Conservation (phyloP, 106 monocot genomes). For the Dioscorea alata region DNA sequence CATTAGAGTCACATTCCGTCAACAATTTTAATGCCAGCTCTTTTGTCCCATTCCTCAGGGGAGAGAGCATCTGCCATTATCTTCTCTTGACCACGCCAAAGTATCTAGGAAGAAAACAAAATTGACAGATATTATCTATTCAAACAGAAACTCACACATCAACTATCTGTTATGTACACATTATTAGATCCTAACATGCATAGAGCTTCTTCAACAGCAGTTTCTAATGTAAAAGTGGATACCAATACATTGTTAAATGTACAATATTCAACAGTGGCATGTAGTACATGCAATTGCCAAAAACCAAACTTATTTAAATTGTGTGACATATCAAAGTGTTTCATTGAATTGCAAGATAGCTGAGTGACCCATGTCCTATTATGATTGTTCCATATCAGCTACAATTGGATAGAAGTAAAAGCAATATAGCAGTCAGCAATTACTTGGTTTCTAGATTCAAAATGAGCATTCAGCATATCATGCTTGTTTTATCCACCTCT, state of each 20-base stretch:
- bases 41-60: constrained; percentile 67
- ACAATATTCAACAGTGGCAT: too few relatives aligned
- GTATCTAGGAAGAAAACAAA: constrained; percentile 39
- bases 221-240: background rate
- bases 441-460: too few relatives aligned
- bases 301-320: too few relatives aligned
- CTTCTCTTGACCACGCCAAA: constrained; percentile 86
- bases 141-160: background rate
- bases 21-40: constrained; percentile 64
- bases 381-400: too few relatives aligned
- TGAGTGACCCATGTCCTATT: too few relatives aligned
- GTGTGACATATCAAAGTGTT: too few relatives aligned
- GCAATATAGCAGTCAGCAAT: too few relatives aligned
- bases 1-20: constrained; percentile 47
- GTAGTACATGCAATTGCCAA: too few relatives aligned
- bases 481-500: too few relatives aligned
- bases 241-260: background rate
- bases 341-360: too few relatives aligned
- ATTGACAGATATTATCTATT: background rate
- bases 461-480: too few relatives aligned
- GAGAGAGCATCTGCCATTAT: constrained; percentile 75
- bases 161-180: background rate
- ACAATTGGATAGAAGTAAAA: too few relatives aligned
- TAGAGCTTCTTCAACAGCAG: background rate
- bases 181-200: background rate